phyloP scores from a whole-genome alignment of 768 basidiomycete genomes.

The Artomyces pyxidatus region DNA sequence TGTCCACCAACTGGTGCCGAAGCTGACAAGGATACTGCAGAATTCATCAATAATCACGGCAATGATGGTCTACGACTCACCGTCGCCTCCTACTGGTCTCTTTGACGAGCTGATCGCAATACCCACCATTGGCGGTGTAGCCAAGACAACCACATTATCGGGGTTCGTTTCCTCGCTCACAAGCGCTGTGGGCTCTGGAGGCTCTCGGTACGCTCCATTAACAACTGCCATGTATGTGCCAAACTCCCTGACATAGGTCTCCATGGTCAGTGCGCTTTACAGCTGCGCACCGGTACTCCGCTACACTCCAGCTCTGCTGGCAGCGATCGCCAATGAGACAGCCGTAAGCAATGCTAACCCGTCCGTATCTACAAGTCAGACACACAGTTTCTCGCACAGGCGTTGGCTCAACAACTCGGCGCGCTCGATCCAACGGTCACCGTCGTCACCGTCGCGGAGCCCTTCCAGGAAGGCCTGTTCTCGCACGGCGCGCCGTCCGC shows the following conservation, averaged over 20 bases:
- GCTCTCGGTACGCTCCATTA: background rate
- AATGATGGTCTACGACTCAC: constrained; percentile 53
- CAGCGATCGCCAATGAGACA: constrained; percentile 37
- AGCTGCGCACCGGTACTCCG: too few relatives aligned
- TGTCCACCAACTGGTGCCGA: too few relatives aligned
- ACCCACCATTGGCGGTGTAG: constrained; percentile 29
- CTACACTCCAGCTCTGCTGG: too few relatives aligned
- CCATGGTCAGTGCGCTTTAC: too few relatives aligned
- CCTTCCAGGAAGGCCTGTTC: constrained; percentile 6
- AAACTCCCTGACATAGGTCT: too few relatives aligned
- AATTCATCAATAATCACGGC: constrained; percentile 30
- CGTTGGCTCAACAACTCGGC: constrained; percentile 34
- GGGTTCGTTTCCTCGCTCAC: constrained; percentile 33
- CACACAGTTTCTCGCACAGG: constrained; percentile 35
- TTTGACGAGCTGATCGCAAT: constrained; percentile 46
- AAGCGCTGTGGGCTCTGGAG: constrained; percentile 2
- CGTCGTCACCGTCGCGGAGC: constrained; percentile 29
- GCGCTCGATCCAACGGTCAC: constrained; percentile 32
- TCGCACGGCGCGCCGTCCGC: constrained; percentile 10
- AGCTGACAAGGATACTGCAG: too few relatives aligned
- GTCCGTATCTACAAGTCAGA: background rate
- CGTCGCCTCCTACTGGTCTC: constrained; percentile 38
- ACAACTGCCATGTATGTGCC: too few relatives aligned
- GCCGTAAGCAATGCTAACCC: constrained; percentile 19
- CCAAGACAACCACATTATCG: constrained; percentile 32